Base-by-base conservation (phyloP, 2,329 filamentous ascomycete genomes). In the Venturia carpophila region DNA sequence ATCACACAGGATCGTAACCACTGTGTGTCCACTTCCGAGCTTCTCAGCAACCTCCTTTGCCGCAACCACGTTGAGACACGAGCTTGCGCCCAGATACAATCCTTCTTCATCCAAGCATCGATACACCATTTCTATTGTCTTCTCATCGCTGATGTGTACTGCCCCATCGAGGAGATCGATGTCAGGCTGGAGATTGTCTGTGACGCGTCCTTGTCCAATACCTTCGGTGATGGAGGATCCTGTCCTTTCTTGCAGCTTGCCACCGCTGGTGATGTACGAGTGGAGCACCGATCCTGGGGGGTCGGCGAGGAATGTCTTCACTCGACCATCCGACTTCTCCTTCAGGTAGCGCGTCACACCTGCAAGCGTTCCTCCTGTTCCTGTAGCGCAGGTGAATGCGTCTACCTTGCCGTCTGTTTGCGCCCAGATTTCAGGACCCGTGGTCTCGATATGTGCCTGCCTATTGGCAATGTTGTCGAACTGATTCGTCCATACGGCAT, bases 401-500 rank as follows among this genome's bases (percentile, higher is more conserved):
- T 97, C 92, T 27, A 99, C 78, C 69, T 87, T 87, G 43, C 94
- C 93, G 1, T 75, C 78, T 0, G 94, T 97, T 81, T 99, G 94
- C 37, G 87, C 80, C 94, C 94, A 99, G 74, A 99, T 96, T 78
- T 99, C 94, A 0, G 94, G 94, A 0, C 94, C 94, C 0, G 94
- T 99, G 1, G 93, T 97, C 80, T 97, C 93, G 70, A 97, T 88
- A 75, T 99, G 94, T 60, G 94, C 94, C 72, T 90, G 87, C 63
- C 94, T 84, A 78, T 99, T 99, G 64, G 94, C 94, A 63, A 83
- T 87, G 80, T 99, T 99, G 76, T 99, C 94, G 78, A 99, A 99
- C 79, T 99, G 94, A 78, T 99, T 95, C 56, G 94, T 99, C 94
- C 94, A 99, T 17, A 97, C 92, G 10, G 93, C 92, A 71, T 94